These are phyloP conservation scores for Isoetes taiwanensis DNA, from an alignment of 75 land plant species.

Conservation along the genomic window DNA sequence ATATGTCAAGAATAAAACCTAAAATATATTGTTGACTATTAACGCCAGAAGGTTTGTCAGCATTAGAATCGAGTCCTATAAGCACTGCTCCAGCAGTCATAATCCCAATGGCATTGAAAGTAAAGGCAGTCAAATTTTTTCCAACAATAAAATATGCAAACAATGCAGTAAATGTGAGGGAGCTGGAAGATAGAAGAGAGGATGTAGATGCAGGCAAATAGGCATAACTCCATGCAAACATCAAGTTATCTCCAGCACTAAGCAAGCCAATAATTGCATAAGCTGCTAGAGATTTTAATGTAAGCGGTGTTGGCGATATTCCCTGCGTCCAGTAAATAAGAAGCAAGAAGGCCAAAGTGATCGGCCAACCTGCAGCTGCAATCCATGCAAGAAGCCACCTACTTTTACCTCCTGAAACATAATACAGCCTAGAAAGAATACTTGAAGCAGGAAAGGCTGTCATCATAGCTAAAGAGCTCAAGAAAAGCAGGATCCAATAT, in stretches of 20 bases:
- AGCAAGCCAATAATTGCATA: constrained; percentile 55
- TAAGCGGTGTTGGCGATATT: constrained; percentile 40
- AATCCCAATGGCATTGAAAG: constrained; percentile 52
- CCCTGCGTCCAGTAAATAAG: constrained; percentile 28
- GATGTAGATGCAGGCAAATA: constrained; percentile 73
- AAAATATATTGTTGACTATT: constrained; percentile 30
- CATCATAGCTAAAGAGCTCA: constrained; percentile 46
- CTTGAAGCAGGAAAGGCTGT: constrained; percentile 66
- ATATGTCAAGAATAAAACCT: constrained; percentile 53
- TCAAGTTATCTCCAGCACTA: constrained; percentile 69
- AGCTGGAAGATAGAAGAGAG: constrained; percentile 49
- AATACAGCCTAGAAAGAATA: constrained; percentile 69
- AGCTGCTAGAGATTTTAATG: constrained; percentile 29
- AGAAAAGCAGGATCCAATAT: constrained; percentile 39
- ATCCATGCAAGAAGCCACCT: constrained; percentile 77
- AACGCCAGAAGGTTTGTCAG: constrained; percentile 39
- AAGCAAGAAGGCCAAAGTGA: constrained; percentile 32
- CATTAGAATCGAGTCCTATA: constrained; percentile 51
- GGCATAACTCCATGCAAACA: constrained; percentile 82
- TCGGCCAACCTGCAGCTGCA: constrained; percentile 80
- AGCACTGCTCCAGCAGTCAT: constrained; percentile 55
- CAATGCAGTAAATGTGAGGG: constrained; percentile 55
- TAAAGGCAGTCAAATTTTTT: constrained; percentile 43
- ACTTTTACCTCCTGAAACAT: constrained; percentile 49
- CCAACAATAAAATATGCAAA: constrained; percentile 54